A percentile compares a stretch with the other conserved stretches of the same genome.
These are phyloP conservation scores for Kappamyces sp. DNA, from an alignment of 192 early-diverging fungal species.

Conservation along the genomic window DNA sequence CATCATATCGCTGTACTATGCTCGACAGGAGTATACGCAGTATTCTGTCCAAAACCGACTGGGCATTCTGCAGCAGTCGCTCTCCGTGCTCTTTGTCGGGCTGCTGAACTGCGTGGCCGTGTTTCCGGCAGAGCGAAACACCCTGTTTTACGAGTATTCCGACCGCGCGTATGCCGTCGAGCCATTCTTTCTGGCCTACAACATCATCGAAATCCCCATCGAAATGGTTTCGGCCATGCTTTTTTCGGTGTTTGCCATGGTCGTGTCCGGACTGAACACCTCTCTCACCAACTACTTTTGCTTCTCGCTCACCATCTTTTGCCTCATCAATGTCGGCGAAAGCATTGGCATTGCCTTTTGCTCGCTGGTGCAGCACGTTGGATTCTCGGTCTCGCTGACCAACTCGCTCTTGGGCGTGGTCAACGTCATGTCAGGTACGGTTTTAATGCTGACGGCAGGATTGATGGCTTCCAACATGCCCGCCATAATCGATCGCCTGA, in stretches of 20 bases:
- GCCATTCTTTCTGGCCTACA: slow-evolving; percentile 34
- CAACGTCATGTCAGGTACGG: slow-evolving; percentile 24
- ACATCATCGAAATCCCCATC: slow-evolving; percentile 4
- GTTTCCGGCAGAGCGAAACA: slow-evolving; percentile 31
- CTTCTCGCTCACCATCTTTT: slow-evolving; percentile 17
- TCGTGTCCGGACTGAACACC: slow-evolving; percentile 19
- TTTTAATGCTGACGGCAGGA: slow-evolving; percentile 16
- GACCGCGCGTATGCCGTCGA: slow-evolving; percentile 35
- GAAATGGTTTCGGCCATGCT: slow-evolving; percentile 24
- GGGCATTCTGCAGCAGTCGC: slow-evolving; percentile 37
- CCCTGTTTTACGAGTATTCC: slow-evolving; percentile 30
- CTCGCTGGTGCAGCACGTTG: slow-evolving; percentile 34
- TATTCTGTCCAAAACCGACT: slow-evolving; percentile 29
- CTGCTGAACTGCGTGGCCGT: slow-evolving; percentile 40
- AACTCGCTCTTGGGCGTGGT: slow-evolving; percentile 29
- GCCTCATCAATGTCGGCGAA: slow-evolving; percentile 34
- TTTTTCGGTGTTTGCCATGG: slow-evolving; percentile 24
- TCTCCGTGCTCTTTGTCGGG: slow-evolving; percentile 36
- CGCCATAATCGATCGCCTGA: slow-evolving; percentile 28
- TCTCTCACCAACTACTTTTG: slow-evolving; percentile 25
- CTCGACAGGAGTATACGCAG: slow-evolving; percentile 21
- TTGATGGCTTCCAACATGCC: slow-evolving; percentile 33
- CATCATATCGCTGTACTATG: slow-evolving; percentile 33
- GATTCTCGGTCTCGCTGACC: slow-evolving; percentile 39
- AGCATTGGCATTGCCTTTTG: slow-evolving; percentile 44